phyloP scores from a whole-genome alignment of 495 filamentous ascomycete species.

The Neurospora intermedia region DNA sequence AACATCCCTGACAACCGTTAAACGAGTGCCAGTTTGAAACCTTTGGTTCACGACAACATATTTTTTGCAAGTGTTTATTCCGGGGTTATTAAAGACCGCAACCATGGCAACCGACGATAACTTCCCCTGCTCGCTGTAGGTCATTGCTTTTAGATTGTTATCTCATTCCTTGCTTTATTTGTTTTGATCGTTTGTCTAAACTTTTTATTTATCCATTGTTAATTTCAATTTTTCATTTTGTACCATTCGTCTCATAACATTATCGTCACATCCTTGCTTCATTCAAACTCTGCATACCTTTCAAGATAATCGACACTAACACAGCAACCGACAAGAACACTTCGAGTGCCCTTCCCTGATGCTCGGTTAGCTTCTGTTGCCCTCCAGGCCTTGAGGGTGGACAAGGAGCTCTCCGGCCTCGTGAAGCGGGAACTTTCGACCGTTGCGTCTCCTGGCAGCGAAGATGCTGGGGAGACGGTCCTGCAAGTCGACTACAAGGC shows the following conservation, averaged over 20 bases:
- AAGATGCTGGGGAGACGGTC: constrained; percentile 37
- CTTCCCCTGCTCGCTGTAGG: constrained; percentile 67
- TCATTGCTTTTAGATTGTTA: not conserved
- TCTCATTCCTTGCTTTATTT: not conserved
- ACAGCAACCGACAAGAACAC: constrained; percentile 41
- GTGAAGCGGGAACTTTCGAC: constrained; percentile 65
- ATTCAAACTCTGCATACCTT: not conserved
- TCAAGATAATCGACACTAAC: not conserved
- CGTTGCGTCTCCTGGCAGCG: constrained; percentile 19
- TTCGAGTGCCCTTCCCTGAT: constrained; percentile 76
- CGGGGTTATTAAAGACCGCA: not conserved
- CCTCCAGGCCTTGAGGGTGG: constrained; percentile 66
- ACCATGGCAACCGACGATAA: constrained; percentile 10
- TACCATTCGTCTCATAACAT: not conserved
- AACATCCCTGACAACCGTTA: not conserved
- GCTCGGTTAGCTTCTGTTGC: constrained; percentile 69
- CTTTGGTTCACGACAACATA: not conserved
- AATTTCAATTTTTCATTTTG: not conserved
- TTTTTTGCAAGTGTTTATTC: not conserved
- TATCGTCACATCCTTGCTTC: not conserved
- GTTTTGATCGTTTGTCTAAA: not conserved
- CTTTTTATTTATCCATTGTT: too few species aligned
- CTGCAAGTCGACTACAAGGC: constrained; percentile 73
- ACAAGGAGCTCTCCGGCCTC: constrained; percentile 75
- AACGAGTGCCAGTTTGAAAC: not conserved